These are phyloP conservation scores for Epichloe coenophiala DNA, from an alignment of 2,329 filamentous ascomycete genomes.

Conservation along the genomic window DNA sequence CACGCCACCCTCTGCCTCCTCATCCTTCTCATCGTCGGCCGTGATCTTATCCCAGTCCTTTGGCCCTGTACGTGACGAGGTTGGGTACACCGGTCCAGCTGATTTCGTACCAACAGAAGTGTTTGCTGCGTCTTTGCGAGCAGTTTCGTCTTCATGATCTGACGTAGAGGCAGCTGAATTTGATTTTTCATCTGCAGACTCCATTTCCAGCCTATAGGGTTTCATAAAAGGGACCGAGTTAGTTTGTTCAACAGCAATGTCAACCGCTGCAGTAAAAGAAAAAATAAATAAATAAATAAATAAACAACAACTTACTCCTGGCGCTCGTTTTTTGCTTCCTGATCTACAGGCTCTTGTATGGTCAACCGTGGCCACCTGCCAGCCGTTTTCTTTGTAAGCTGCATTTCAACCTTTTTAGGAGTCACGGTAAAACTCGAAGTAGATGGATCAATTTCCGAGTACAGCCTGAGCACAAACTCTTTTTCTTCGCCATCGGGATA, in stretches of 20 bases:
- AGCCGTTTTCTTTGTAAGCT: constrained; percentile 50
- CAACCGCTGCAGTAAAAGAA: background rate
- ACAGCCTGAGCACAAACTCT: constrained; percentile 50
- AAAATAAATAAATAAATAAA: background rate
- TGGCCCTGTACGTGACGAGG: constrained; percentile 67
- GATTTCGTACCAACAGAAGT: background rate
- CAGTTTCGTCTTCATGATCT: background rate
- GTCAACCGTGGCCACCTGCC: constrained; percentile 51
- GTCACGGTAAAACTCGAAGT: constrained; percentile 52
- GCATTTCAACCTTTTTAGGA: constrained; percentile 68
- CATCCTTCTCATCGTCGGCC: constrained; percentile 41
- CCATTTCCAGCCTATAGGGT: background rate
- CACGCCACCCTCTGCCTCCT: constrained; percentile 47
- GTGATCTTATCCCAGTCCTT: constrained; percentile 86
- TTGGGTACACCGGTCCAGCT: constrained; percentile 56
- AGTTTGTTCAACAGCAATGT: background rate
- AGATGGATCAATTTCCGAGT: constrained; percentile 46
- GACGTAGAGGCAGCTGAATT: background rate
- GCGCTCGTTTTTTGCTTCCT: background rate
- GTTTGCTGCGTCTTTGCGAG: background rate
- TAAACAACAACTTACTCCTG: background rate
- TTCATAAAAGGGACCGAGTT: background rate
- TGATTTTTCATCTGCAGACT: background rate
- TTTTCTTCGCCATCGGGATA: constrained; percentile 38
- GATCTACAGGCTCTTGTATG: constrained; percentile 3